phyloP scores from a whole-genome alignment of 164 flowering plant genomes.

The Macadamia integrifolia region DNA sequence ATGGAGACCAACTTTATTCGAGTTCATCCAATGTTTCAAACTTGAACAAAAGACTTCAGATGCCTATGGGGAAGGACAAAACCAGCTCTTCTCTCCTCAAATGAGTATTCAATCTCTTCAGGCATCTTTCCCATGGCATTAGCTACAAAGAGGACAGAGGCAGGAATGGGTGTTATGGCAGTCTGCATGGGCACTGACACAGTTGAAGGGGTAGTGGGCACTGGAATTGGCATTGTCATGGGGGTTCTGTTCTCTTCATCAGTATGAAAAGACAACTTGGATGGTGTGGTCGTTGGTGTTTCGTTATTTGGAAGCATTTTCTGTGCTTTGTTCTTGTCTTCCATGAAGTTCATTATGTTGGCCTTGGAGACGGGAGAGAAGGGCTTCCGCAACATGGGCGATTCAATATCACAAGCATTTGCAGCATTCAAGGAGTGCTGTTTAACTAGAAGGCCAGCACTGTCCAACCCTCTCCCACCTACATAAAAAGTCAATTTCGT shows the following conservation, averaged over 20 bases:
- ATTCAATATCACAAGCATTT: conserved; percentile 40
- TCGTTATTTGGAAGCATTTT: conserved; percentile 24
- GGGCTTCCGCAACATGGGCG: conserved; percentile 57
- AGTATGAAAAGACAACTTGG: conserved; percentile 19
- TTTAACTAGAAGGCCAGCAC: conserved; percentile 44
- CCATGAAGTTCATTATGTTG: conserved; percentile 30
- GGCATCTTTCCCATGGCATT: background rate
- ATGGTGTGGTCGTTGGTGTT: conserved; percentile 33
- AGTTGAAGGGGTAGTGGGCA: conserved; percentile 57
- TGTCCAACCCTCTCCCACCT: conserved; percentile 66
- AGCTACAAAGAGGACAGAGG: conserved; percentile 12
- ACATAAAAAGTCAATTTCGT: conserved; percentile 2
- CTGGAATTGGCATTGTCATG: conserved; percentile 29
- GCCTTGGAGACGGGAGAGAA: conserved; percentile 71
- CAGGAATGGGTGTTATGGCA: conserved; percentile 51
- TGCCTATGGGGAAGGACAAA: conserved; percentile 18
- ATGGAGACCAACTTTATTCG: background rate
- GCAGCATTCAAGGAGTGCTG: conserved; percentile 37
- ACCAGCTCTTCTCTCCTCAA: conserved; percentile 64
- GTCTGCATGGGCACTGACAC: conserved; percentile 74
- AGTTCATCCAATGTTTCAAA: conserved; percentile 3
- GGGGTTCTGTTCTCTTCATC: conserved; percentile 47
- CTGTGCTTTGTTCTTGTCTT: conserved; percentile 33
- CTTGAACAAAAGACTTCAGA: conserved; percentile 3
- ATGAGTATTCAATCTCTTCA: conserved; percentile 45